phyloP scores from a whole-genome alignment of 352 stramenopile species.

The Phytophthora melonis region DNA sequence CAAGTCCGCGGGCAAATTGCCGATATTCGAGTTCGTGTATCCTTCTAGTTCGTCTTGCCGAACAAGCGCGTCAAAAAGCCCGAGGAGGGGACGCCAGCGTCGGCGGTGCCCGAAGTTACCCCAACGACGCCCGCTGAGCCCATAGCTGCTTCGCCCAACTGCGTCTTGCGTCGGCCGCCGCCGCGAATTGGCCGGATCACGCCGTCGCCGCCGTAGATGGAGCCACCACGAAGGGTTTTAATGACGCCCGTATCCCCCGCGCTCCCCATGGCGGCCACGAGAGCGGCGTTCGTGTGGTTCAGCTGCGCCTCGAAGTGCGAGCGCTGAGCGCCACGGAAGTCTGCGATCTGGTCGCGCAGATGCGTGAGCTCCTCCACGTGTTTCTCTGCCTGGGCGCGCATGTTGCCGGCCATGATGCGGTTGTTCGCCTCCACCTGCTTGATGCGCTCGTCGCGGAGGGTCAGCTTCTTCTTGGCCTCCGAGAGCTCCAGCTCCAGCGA shows the following conservation, averaged over 20 bases:
- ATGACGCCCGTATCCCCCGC: slow-evolving; percentile 48
- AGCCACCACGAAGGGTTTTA: slow-evolving; percentile 75
- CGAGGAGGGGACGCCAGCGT: slow-evolving; percentile 32
- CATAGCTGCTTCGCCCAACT: slow-evolving; percentile 35
- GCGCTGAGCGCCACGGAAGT: slow-evolving; percentile 81
- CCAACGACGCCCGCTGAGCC: slow-evolving; percentile 10
- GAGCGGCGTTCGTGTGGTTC: slow-evolving; percentile 48
- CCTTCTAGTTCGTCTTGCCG: slow-evolving; percentile 50
- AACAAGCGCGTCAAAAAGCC: slow-evolving; percentile 69
- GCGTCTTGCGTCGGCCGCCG: slow-evolving; percentile 70
- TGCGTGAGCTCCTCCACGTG: slow-evolving; percentile 90
- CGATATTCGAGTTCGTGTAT: not conserved
- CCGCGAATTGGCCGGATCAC: slow-evolving; percentile 82
- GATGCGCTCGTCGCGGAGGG: slow-evolving; percentile 91
- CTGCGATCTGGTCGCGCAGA: slow-evolving; percentile 85
- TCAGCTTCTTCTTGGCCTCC: slow-evolving; percentile 91
- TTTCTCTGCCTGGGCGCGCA: slow-evolving; percentile 89
- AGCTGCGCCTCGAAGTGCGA: slow-evolving; percentile 83
- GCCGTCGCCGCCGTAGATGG: slow-evolving; percentile 68
- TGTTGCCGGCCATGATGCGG: slow-evolving; percentile 88
- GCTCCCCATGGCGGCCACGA: slow-evolving; percentile 35
- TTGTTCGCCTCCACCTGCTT: slow-evolving; percentile 92
- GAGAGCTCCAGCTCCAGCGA: slow-evolving; percentile 89
- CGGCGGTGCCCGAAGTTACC: slow-evolving; percentile 11
- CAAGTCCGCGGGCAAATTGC: not conserved